Base-by-base conservation (phyloP, 768 basidiomycete species). In the Lactifluus pinguis region DNA sequence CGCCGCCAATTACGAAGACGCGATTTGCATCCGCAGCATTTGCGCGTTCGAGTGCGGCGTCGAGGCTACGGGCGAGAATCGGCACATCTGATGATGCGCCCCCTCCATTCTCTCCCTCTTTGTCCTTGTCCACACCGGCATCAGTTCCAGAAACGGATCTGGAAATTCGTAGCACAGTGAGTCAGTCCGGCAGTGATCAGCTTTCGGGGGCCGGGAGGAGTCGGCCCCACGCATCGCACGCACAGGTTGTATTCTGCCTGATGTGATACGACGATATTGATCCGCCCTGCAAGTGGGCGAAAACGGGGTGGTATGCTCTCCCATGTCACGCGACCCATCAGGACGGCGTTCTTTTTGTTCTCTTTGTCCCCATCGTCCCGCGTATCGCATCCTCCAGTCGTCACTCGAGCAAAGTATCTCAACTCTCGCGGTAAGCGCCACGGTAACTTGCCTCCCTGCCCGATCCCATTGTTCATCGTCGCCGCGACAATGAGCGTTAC, bases 291-390 rank as follows among this genome's bases (percentile, higher is more conserved):
- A 19, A 99, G 79, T 5, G 97, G 97, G 63, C 89, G 79, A 74
- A 87, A 89, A 71, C 84, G 89, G 19, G 69, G 65, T 8, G 97
- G 95, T 57, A 99, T 98, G 70, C 91, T 91, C 74, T 98, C 93
- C 97, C 97, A 99, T 14, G 94, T 95, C 69, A 90, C 93, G 58
- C 95, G 80, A 13, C 97, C 97, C 95, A 99, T 98, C 57, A 98
- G 76, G 19, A 98, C 86, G 1, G 81, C 83, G 73, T 98, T 98
- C 60, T 70, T 75, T 49, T 68, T 70, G 25, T 36, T 38, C 55
- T 15, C 38, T 25, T 49, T 21, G 49, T 29, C 44, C 21, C 47
- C 25, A 17, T 21, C n/a, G n/a, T n/a, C n/a, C n/a, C n/a, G n/a
- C n/a, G n/a, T 51, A 41, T 77, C 73, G 6, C 84, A 82, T 36